A percentile compares a stretch with the other conserved stretches of the same genome.
Evolutionary conservation across 768 basidiomycete species (phyloP).

Genomic region (Boletus tylopilopsis): DNA sequence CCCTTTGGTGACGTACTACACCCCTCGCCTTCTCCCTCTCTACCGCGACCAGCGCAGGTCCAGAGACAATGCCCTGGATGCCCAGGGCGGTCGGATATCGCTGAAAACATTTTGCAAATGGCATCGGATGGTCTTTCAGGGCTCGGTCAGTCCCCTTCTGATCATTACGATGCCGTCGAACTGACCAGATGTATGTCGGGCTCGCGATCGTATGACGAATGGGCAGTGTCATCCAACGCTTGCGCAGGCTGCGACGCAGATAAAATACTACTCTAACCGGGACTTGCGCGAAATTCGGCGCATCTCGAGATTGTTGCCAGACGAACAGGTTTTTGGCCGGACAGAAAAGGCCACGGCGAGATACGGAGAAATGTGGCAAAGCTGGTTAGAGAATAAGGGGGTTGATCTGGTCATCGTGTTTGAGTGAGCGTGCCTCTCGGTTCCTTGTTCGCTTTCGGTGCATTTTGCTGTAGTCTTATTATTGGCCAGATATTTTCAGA

Average conservation of each 20-base stretch:
- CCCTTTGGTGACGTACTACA: slow-evolving; percentile 32
- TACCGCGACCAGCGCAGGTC: slow-evolving; percentile 29
- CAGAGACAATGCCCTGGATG: slow-evolving; percentile 11
- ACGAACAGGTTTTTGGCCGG: slow-evolving; percentile 33
- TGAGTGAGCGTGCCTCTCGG: slow-evolving; percentile 4
- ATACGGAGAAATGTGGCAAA: slow-evolving; percentile 37
- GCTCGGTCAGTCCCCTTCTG: slow-evolving; percentile 32
- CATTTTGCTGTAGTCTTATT: background rate
- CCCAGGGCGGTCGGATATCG: slow-evolving; percentile 28
- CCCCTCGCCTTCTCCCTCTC: slow-evolving; percentile 36
- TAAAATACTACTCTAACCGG: slow-evolving; percentile 35
- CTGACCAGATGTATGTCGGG: background rate
- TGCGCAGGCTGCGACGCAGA: slow-evolving; percentile 29
- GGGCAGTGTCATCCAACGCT: slow-evolving; percentile 34
- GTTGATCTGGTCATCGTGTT: slow-evolving; percentile 35
- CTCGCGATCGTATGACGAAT: background rate
- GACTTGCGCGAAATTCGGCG: slow-evolving; percentile 40
- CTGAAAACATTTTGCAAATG: slow-evolving; percentile 40
- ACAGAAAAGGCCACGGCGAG: slow-evolving; percentile 19
- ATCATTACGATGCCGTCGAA: background rate
- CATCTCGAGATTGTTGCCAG: slow-evolving; percentile 38
- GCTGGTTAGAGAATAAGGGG: slow-evolving; percentile 36
- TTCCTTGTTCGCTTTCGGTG: background rate
- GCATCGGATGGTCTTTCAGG: slow-evolving; percentile 44
- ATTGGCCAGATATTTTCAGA: background rate